Evolutionary conservation across 129 eudicot genomes (phyloP), one percentile per base, ranked within the genome.

Genomic region (Lactuca sativa): DNA sequence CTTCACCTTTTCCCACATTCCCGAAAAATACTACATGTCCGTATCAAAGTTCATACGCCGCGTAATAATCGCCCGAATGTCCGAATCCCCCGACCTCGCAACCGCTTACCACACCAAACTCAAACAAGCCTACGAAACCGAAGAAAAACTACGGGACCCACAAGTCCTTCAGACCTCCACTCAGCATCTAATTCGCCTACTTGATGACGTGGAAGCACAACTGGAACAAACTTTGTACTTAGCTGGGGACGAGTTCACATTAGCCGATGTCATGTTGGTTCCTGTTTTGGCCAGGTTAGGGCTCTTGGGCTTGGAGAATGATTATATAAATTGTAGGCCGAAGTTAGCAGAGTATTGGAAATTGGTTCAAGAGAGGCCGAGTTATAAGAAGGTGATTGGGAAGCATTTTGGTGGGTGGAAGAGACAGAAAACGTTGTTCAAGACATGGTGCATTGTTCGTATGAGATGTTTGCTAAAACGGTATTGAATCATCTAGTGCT

Each of bases 41-140:
- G 87, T 83, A 25, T 78, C 89, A 5, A 92, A 89, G 63, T 92
- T 92, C 81, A 17, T 84, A 18, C 83, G 98, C 70, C 91, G 90
- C 0, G 90, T 92, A 12, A 67, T 89, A 43, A 92, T 92, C 11
- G 95, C 98, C 52, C 79, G 98, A 13, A 92, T 92, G 98, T 85
- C 97, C 0, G 95, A 92, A 63, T 77, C 85, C 55, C 98, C 98
- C 2, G 95, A 92, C 34, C 82, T 92, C 17, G 96, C 98, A 37
- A 81, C 87, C 36, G 78, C 95, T 5, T 92, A 88, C 82, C 97
- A 92, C 66, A 76, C 71, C 15, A 88, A 82, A 81, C 89, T 92
- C 43, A 78, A 85, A 79, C 82, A 89, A 12, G 95, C 87, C 9
- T 84, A 92, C 47, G 97, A 88, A 3, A 86, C 95, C 12, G 91